A percentile compares a stretch with the other conserved stretches of the same genome.
Evolutionary conservation across 73 alveolate genomes (phyloP).

Genomic region (Breviolum minutum): DNA sequence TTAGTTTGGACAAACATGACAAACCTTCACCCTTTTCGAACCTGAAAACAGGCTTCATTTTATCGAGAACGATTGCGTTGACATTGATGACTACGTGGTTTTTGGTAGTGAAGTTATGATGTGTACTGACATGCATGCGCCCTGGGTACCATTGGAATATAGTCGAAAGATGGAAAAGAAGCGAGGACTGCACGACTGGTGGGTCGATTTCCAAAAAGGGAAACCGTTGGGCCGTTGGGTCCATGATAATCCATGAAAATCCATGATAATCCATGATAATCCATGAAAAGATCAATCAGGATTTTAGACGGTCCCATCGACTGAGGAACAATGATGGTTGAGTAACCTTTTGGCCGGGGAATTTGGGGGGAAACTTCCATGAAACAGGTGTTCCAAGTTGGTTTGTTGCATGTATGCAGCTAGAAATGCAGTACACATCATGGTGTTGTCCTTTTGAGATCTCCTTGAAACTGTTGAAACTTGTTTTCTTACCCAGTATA

Average conservation of each 20-base stretch:
- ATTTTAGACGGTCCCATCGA: too few relatives aligned
- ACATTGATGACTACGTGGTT: slow-evolving; percentile 86
- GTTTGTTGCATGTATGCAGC: too few relatives aligned
- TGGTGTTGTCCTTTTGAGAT: not conserved
- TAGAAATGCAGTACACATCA: too few relatives aligned
- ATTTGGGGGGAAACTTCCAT: too few relatives aligned
- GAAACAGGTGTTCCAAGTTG: not conserved
- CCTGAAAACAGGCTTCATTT: slow-evolving; percentile 23
- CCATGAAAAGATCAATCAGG: not conserved
- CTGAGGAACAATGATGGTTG: too few relatives aligned
- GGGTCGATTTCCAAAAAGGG: not conserved
- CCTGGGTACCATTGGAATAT: slow-evolving; percentile 92
- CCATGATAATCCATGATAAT: too few relatives aligned
- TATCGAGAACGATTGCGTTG: slow-evolving; percentile 69
- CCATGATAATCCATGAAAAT: too few relatives aligned
- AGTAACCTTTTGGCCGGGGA: too few relatives aligned
- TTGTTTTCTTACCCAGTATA: not conserved
- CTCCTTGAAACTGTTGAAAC: too few relatives aligned
- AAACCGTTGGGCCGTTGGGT: too few relatives aligned
- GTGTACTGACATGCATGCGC: slow-evolving; percentile 91
- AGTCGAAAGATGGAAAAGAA: slow-evolving; percentile 65
- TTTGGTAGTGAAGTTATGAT: slow-evolving; percentile 92
- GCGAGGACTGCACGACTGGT: slow-evolving; percentile 26
- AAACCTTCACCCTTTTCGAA: too few relatives aligned
- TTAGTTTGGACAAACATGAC: not conserved